Evolutionary conservation across 2,329 filamentous ascomycete species (phyloP), one percentile per base, ranked within the genome.

Genomic region (Gaeumannomyces tritici): DNA sequence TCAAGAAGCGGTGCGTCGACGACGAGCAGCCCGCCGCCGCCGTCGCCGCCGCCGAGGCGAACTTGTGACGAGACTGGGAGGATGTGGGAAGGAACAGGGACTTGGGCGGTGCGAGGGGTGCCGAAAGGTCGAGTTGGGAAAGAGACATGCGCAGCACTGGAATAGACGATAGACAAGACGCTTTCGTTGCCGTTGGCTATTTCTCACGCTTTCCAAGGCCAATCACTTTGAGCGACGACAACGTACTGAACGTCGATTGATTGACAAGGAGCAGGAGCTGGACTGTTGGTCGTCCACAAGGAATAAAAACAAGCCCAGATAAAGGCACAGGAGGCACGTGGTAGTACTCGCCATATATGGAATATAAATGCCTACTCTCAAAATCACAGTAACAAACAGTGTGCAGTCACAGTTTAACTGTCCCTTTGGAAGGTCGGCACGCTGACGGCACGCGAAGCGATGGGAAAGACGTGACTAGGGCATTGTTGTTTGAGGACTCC

Each of bases 1-100:
- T 75, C 27, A 69, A 66, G 66, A 68, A 70, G 64, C 67, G 63
- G 21, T 57, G 63, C 11, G 67, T 66, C 28, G 63, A 62, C 13
- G 60, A 62, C 60, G 61, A 67, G 27, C 64, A 63, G 35, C 5
- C 2, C 1, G 31, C 31, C 12, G 31, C 8, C 8, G 31, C 31
- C n/a, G n/a, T n/a, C n/a, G n/a, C n/a, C n/a, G 63, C 47, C 15
- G 13, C 21, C 31, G 33, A 62, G 61, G 35, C 42, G 6, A 51
- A 24, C 5, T 24, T 51, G 42, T 51, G 24, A 61, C 8, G 28
- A 29, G 35, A 33, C 26, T 33, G 51, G 2, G 33, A 60, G n/a
- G 51, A 18, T 4, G 18, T 9, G 27, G 33, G 1, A 26, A 31
- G 24, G 21, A 21, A 42, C 26, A n/a, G 24, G 21, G 11, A 26